These are phyloP conservation scores for Penicillium lividum DNA, from an alignment of 495 filamentous ascomycete genomes.

Conservation along the genomic window DNA sequence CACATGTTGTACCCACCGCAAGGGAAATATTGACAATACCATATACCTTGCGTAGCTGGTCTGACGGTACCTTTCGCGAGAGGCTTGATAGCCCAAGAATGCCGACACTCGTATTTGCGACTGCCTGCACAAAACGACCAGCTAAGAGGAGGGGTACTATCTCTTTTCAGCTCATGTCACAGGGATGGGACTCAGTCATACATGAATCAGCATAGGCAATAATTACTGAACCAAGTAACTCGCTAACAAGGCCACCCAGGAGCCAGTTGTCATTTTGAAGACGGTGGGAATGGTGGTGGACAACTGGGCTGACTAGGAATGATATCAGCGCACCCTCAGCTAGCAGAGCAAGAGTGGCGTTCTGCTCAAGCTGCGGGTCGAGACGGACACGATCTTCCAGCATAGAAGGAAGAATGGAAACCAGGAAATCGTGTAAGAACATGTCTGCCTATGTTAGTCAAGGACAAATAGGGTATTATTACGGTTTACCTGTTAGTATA, in stretches of 20 bases:
- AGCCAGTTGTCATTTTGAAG: slow-evolving; percentile 22
- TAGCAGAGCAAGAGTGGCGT: slow-evolving; percentile 1
- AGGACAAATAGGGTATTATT: not conserved
- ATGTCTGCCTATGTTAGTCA: not conserved
- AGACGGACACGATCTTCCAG: slow-evolving; percentile 3
- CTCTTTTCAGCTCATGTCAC: not conserved
- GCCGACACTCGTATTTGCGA: not conserved
- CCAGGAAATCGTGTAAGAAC: slow-evolving; percentile 9
- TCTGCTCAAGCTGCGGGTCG: not conserved
- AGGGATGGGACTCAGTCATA: not conserved
- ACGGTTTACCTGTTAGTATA: not conserved
- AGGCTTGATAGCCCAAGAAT: not conserved
- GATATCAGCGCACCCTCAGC: not conserved
- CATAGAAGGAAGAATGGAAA: not conserved
- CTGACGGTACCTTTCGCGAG: not conserved
- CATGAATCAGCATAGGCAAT: not conserved
- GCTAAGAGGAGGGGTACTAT: not conserved
- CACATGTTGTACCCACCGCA: not conserved
- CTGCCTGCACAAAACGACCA: not conserved
- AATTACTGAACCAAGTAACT: slow-evolving; percentile 2
- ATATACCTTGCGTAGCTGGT: not conserved
- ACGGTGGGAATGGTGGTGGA: slow-evolving; percentile 2
- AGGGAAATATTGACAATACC: not conserved
- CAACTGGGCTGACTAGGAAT: not conserved
- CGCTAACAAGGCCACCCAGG: slow-evolving; percentile 24